Evolutionary conservation across 1,139 yeast species (phyloP), one percentile per base, ranked within the genome.

Genomic region (Taiozyma sp.): DNA sequence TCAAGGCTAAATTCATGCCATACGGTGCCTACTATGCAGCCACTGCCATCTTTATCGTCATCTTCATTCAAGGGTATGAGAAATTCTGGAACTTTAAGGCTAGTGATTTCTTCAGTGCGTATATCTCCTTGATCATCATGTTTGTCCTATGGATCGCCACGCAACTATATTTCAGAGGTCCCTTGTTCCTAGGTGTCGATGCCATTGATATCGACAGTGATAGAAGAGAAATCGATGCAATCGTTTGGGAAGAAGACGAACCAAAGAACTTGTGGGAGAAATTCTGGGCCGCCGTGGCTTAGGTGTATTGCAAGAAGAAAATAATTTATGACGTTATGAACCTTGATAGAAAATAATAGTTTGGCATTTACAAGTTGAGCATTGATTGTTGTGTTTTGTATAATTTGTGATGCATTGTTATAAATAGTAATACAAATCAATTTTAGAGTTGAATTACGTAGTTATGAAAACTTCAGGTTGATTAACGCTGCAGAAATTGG

Each of bases 1-100:
- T 76, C 71, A 84, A 82, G 63, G 88, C 89, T n/a, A 63, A 63
- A 42, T 73, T 75, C 51, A 82, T 81, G 82, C 89, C 89, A n/a
- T 79, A 62, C 56, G 71, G 74, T 56, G 83, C 89, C 3, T 77
- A 75, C 65, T 82, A 83, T 61, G 76, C 86, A 13, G 70, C 78
- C 9, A 64, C 73, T 49, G 66, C 66, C 49, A 70, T 81, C 52
- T 70, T 79, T 52, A 62, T 78, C 46, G 69, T 85, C 35, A 79
- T 80, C 37, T 71, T 86, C 59, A 74, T 88, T 55, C 91, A 87
- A 69, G 95, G 95, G 30, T 87, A 79, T 68, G 68, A 73, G 1
- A 80, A 79, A 2, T 85, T 84, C 70, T 81, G 77, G 49, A 72
- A 70, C 44, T 74, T 85, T 62, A 72, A 69, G 47, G 86, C 77